A percentile compares a stretch with the other conserved stretches of the same genome.
Evolutionary conservation across 2,329 filamentous ascomycete genomes (phyloP).

Genomic region (Botrytis byssoidea): DNA sequence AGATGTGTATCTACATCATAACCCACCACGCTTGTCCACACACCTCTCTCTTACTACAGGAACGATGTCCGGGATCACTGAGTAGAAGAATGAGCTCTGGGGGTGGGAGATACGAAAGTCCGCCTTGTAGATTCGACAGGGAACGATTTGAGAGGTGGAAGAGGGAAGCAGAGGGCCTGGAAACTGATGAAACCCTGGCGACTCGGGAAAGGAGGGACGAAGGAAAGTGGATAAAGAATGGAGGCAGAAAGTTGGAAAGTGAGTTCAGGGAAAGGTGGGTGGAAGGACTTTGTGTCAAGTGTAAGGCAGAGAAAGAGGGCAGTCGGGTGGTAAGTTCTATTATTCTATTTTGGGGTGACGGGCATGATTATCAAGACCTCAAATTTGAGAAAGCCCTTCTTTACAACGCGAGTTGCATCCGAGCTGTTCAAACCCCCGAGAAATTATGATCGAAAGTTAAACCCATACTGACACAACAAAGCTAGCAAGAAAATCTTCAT

Average conservation of each 20-base stretch:
- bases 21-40: neutral
- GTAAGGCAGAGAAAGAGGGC: neutral
- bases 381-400: neutral
- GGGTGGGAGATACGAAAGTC: neutral
- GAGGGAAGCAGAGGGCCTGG: neutral
- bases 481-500: neutral
- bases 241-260: neutral
- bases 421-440: neutral
- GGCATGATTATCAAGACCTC: neutral
- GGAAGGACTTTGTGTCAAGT: neutral
- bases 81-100: neutral
- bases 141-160: neutral
- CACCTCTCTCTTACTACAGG: neutral
- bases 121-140: neutral
- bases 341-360: neutral
- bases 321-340: neutral
- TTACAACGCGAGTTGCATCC: neutral
- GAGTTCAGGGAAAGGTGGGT: neutral
- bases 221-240: neutral
- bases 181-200: too few species aligned
- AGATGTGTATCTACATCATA: slow-evolving; percentile 5
- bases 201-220: neutral
- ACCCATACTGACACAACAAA: neutral
- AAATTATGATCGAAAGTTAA: neutral
- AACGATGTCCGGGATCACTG: neutral